Base-by-base conservation (phyloP, 441 rosid species). In the Eruca vesicaria region DNA sequence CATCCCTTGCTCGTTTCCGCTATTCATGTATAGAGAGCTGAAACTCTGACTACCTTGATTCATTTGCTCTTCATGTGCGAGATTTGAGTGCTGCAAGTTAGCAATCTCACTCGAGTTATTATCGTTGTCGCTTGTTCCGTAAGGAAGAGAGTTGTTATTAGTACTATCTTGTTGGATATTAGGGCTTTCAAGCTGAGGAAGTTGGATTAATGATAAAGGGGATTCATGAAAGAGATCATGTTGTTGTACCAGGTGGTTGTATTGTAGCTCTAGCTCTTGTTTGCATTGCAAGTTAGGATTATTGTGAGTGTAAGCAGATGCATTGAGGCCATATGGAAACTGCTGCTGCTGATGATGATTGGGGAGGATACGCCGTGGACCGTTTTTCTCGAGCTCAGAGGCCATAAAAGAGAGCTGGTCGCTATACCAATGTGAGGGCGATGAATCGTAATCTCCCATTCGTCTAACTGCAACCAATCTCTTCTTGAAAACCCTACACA, bases 401-500 rank as follows among this genome's bases (percentile, higher is more conserved):
- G 91, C 81, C 88, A 93, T 83, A 82, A 88, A 94, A 3, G 97
- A 87, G 68, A 87, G 87, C 48, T 88, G 98, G 19, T 96, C 98
- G 6, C 94, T 96, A 63, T 92, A 93, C 99, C 98, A 96, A 66
- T 79, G 72, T 71, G 90, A 86, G 8, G 98, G 93, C 9, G 99
- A 90, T 56, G 99, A 90, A 12, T 85, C 97, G 19, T 88, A 92
- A 14, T 94, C 98, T 20, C 92, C 84, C 72, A 90, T 66, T 85
- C 86, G 87, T 43, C 89, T 74, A 71, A 89, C 80, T 2, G 96
- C 78, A 20, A 98, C 80, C 73, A 92, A 38, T 81, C 91, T 74
- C 80, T 96, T 96, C 93, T 93, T 96, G 89, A 96, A 96, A 62
- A 92, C 99, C 84, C 99, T 88, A 61, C 99, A 96, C 12, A 96